Base-by-base conservation (phyloP, 257 asterid species). In the Euphrasia confusa region DNA sequence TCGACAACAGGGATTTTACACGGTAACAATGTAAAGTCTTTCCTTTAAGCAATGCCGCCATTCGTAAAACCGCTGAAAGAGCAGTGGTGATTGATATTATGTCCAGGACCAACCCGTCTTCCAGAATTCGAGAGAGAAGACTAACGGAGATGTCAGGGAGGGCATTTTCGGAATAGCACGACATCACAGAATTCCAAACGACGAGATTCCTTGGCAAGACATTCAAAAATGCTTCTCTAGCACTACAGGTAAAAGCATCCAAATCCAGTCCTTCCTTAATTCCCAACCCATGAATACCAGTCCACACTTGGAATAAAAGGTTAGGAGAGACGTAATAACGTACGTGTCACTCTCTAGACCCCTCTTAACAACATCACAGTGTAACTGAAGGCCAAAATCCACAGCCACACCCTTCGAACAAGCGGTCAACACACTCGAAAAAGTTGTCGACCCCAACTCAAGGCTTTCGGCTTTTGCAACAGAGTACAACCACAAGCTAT, bases 151-250 rank as follows among this genome's bases (percentile, higher is more conserved):
- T 60, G 64, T 79, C 76, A 1, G 81, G 82, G 58, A 74, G 79
- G 69, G 79, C 78, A 64, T 86, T 92, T 45, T 79, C 84, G 10
- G 76, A 76, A 74, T 81, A 86, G 57, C 88, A 83, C 6, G 88
- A 86, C 49, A 92, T 83, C 9, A 89, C 77, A 18, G 86, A 75
- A 71, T 92, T 92, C 99, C 97, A 92, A 32, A 83, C 76, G 48
- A 80, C 87, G 67, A 86, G 33, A 82, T 81, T 89, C 80, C 82
- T 92, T n/a, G 62, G 40, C 63, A 63, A 48, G 54, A 85, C 72
- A 47, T 52, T 67, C 8, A 70, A 72, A 70, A 86, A 89, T 54
- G 76, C 87, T 48, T 30, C 63, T 57, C 12, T 58, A 10, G 89
- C 75, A 74, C 81, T 78, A 45, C 87, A 89, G 1, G 78, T 72